These are phyloP conservation scores for Pythium apleroticum DNA, from an alignment of 352 stramenopile species.

Conservation along the genomic window DNA sequence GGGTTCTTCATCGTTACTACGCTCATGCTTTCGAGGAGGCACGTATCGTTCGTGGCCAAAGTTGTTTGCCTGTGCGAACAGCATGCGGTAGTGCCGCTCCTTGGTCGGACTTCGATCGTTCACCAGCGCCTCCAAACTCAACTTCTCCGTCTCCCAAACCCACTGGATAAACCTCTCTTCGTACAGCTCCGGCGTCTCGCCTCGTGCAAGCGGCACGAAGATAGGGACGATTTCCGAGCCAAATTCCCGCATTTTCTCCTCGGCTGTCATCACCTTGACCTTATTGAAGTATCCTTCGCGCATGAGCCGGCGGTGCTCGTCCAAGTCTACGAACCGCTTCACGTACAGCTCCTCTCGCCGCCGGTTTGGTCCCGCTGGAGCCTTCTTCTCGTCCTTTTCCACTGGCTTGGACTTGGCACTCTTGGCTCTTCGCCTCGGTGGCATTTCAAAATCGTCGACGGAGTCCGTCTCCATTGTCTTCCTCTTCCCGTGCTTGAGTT, in stretches of 20 bases:
- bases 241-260: background rate
- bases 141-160: background rate
- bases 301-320: background rate
- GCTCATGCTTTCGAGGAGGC: background rate
- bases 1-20: background rate
- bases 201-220: conserved; percentile 6
- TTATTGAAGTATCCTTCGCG: background rate
- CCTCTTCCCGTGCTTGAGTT: background rate
- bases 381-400: too few species aligned
- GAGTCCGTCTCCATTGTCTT: background rate
- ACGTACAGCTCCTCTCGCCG: background rate
- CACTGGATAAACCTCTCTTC: conserved; percentile 19
- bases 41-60: background rate
- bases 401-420: background rate
- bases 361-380: too few species aligned
- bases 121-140: conserved; percentile 3
- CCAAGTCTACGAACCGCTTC: background rate
- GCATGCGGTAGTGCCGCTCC: conserved; percentile 10
- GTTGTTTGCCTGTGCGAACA: background rate
- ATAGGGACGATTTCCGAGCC: background rate
- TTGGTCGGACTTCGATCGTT: background rate
- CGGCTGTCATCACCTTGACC: background rate
- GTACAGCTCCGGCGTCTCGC: conserved; percentile 5
- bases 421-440: background rate
- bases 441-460: background rate